Evolutionary conservation across 2,329 filamentous ascomycete species (phyloP).

Genomic region (Arthrobotrys conoides): DNA sequence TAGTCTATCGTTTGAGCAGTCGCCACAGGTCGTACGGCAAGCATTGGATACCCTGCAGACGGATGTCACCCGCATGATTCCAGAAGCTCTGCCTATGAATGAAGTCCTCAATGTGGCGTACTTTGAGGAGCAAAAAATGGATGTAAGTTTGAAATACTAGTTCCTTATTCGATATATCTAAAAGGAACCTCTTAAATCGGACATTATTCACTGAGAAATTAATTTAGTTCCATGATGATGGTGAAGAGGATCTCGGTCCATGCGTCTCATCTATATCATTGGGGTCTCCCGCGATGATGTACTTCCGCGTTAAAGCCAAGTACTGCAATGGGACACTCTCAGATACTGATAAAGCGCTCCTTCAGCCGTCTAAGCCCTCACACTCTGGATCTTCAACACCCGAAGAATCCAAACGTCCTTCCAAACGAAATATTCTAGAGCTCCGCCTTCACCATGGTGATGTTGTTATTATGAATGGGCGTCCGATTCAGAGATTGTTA

Average conservation of each 20-base stretch:
- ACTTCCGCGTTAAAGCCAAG: constrained; percentile 72
- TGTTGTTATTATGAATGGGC: constrained; percentile 67
- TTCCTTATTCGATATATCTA: too few species aligned
- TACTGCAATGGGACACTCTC: constrained; percentile 66
- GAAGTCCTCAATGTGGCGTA: constrained; percentile 76
- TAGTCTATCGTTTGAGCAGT: constrained; percentile 70
- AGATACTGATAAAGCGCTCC: constrained; percentile 31
- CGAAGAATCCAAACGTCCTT: constrained; percentile 65
- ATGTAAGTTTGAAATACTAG: constrained; percentile 67
- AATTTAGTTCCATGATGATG: constrained; percentile 76
- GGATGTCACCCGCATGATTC: constrained; percentile 51
- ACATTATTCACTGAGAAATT: not conserved
- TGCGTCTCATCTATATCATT: constrained; percentile 76
- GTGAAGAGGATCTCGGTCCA: constrained; percentile 75
- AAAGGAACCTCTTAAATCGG: too few species aligned
- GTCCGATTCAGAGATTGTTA: constrained; percentile 74
- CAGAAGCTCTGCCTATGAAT: constrained; percentile 71
- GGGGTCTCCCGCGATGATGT: constrained; percentile 74
- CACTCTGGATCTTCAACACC: constrained; percentile 64
- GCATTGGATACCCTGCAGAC: constrained; percentile 69
- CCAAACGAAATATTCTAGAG: constrained; percentile 65
- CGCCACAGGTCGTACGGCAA: constrained; percentile 70
- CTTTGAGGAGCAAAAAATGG: constrained; percentile 74
- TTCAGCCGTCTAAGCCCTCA: constrained; percentile 64
- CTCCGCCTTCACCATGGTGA: constrained; percentile 74